These are phyloP conservation scores for Acacia confusa DNA, from an alignment of 306 rosid species.

Conservation along the genomic window DNA sequence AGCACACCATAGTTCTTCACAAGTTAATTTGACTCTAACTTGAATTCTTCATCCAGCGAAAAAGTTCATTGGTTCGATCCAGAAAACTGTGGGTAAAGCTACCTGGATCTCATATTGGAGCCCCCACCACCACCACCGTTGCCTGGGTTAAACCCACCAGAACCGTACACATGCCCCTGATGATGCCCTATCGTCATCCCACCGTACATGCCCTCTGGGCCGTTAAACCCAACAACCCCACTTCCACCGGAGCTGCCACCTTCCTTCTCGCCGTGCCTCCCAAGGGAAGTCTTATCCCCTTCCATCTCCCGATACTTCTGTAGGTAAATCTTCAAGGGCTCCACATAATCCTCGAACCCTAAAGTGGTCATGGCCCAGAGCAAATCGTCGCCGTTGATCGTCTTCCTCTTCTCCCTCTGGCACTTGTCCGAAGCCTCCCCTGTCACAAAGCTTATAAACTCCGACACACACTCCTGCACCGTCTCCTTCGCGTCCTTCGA, in stretches of 20 bases:
- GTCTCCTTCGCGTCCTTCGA: constrained; percentile 74
- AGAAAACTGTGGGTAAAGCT: background rate
- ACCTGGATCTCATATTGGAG: constrained; percentile 43
- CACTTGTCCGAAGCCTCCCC: constrained; percentile 75
- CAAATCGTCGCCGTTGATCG: constrained; percentile 69
- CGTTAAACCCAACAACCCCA: constrained; percentile 44
- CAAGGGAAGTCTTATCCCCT: constrained; percentile 55
- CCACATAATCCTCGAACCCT: constrained; percentile 66
- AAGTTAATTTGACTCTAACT: background rate
- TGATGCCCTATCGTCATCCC: constrained; percentile 59
- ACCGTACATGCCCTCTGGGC: constrained; percentile 52
- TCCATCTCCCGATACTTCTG: constrained; percentile 70
- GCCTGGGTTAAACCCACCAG: constrained; percentile 50
- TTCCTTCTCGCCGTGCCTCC: constrained; percentile 47
- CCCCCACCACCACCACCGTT: constrained; percentile 26
- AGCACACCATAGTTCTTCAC: background rate
- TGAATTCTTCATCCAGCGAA: background rate
- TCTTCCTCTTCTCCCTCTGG: constrained; percentile 74
- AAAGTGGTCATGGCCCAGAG: constrained; percentile 73
- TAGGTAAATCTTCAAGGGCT: constrained; percentile 60
- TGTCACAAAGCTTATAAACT: constrained; percentile 71
- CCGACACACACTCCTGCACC: constrained; percentile 67
- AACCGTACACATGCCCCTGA: constrained; percentile 52
- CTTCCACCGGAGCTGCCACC: constrained; percentile 32
- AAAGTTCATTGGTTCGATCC: background rate